Percentiles rank a stretch among this genome's conserved stretches.
phyloP scores from a whole-genome alignment of 2,329 filamentous ascomycete species.

The Penicillium crustosum region DNA sequence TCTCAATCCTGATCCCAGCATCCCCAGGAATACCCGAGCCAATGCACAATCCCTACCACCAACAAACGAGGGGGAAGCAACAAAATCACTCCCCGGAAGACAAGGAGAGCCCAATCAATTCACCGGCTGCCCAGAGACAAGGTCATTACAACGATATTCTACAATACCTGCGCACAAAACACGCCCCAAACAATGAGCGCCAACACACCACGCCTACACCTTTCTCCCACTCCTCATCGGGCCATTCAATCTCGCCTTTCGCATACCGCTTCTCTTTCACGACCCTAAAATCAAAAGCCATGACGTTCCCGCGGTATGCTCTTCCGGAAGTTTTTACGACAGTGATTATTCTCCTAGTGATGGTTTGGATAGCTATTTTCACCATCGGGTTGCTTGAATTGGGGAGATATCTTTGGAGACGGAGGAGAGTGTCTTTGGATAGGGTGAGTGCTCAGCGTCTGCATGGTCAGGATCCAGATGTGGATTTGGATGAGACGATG shows the following conservation, averaged over 20 bases:
- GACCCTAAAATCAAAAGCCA: slow-evolving; percentile 7
- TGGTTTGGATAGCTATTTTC: slow-evolving; percentile 27
- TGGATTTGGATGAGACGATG: background rate
- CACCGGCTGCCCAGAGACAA: background rate
- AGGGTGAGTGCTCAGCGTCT: background rate
- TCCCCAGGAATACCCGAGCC: background rate
- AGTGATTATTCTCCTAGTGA: slow-evolving; percentile 18
- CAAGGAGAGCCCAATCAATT: background rate
- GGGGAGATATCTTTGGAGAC: slow-evolving; percentile 20
- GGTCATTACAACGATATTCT: slow-evolving; percentile 6
- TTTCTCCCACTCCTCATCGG: background rate
- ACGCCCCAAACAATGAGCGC: background rate
- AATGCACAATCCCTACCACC: background rate
- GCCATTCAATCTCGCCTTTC: slow-evolving; percentile 11
- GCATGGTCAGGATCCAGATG: background rate
- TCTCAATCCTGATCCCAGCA: slow-evolving; percentile 16
- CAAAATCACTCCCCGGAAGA: background rate
- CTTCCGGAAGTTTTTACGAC: slow-evolving; percentile 16
- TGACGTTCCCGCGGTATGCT: slow-evolving; percentile 1
- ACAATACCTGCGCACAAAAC: background rate
- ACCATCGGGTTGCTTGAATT: slow-evolving; percentile 23
- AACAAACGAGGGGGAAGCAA: background rate
- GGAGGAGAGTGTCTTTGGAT: background rate
- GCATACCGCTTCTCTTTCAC: slow-evolving; percentile 16
- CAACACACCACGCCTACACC: background rate